Base-by-base conservation (phyloP, 192 early-diverging fungal genomes). In the Dissophora globulifera region DNA sequence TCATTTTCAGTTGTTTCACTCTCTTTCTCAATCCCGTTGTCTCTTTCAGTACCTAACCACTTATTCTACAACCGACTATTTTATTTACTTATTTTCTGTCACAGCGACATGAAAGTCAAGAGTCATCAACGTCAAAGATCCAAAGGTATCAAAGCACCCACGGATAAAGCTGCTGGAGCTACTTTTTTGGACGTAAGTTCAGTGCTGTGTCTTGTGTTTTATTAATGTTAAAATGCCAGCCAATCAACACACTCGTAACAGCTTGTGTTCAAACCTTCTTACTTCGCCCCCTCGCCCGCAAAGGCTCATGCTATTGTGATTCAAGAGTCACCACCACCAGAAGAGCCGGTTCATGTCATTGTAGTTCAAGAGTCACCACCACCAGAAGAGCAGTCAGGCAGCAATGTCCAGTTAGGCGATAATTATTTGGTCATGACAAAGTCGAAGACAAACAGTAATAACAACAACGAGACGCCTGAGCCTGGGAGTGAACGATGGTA, bases 231-330 rank as follows among this genome's bases (percentile, higher is more conserved):
- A 56, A 56, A 38, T 56, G 22, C 27, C 54, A 42, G 54, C 54
- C 54, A 56, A 56, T 56, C 54, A 56, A 41, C 54, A 56, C 54
- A 25, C 51, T 53, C 35, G 54, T 56, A 56, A 56, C 38, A 54
- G 32, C 54, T 56, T 56, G 38, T 42, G 38, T 56, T 56, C 54
- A 56, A 56, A 56, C 54, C 38, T 56, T 56, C 29, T 56, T 56
- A 42, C 54, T 56, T 56, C 54, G 54, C 54, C 54, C 42, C 33
- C 16, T 45, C 26, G 22, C 26, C 15, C 56, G 42, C 42, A 45
- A 29, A 26, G 40, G 41, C 29, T 31, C 51, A 16, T 53, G 51
- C 54, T 42, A 38, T 56, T 56, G 54, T 56, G 54, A 38, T 41
- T 56, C 54, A 56, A 56, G 54, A 56, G 35, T 42, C 38, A 41